Evolutionary conservation across 306 rosid genomes (phyloP).

Genomic region (Rosa persica): DNA sequence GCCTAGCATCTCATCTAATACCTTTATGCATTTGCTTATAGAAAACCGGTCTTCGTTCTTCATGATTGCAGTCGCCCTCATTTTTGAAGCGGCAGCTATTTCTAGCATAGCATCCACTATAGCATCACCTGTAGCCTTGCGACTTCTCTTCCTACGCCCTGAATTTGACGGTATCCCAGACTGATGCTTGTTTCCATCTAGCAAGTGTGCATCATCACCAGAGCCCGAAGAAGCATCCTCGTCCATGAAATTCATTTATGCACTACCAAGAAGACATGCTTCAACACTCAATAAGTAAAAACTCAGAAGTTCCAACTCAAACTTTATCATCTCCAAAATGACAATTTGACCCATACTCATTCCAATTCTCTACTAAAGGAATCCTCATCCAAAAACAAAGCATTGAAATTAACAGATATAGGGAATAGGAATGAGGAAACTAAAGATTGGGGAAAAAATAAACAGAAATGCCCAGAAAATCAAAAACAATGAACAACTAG

Average conservation of each 20-base stretch:
- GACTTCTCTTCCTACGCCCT: constrained; percentile 72
- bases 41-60: constrained; percentile 77
- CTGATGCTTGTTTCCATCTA: constrained; percentile 74
- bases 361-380: constrained; percentile 17
- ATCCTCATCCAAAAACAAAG: background rate
- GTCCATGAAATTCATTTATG: constrained; percentile 54
- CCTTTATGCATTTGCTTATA: constrained; percentile 75
- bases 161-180: constrained; percentile 53
- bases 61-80: constrained; percentile 73
- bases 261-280: constrained; percentile 42
- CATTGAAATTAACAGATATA: background rate
- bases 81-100: constrained; percentile 83
- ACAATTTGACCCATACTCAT: constrained; percentile 19
- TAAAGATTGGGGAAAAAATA: too few species aligned
- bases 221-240: constrained; percentile 89
- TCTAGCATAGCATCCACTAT: constrained; percentile 88
- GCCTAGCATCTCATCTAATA: constrained; percentile 78
- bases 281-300: constrained; percentile 17
- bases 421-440: background rate
- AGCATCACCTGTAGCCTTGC: constrained; percentile 82
- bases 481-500: too few species aligned
- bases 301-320: constrained; percentile 12
- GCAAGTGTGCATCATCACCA: constrained; percentile 60
- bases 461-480: too few species aligned
- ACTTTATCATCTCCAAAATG: constrained; percentile 27